Evolutionary conservation across 2,329 filamentous ascomycete genomes (phyloP).

Genomic region (Plenodomus lindquistii): DNA sequence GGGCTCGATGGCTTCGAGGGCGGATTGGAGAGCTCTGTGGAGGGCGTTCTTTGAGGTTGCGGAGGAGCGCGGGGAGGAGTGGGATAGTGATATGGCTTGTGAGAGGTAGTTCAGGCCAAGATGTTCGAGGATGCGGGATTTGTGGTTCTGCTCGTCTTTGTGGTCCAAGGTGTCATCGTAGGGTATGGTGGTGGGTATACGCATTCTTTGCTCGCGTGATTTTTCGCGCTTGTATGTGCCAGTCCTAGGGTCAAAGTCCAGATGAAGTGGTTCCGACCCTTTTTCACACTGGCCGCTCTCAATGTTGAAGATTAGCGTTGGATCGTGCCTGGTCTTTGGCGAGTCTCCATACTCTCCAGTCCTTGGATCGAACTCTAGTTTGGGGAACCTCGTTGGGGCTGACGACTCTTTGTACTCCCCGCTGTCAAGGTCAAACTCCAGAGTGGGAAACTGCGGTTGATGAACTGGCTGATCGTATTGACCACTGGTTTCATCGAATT

Average conservation of each 20-base stretch:
- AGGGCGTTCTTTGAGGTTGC: slow-evolving; percentile 22
- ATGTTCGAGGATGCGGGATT: slow-evolving; percentile 6
- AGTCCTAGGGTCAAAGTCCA: not conserved
- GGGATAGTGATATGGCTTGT: not conserved
- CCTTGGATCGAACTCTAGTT: not conserved
- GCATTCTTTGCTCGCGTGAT: slow-evolving; percentile 15
- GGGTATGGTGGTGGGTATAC: slow-evolving; percentile 22
- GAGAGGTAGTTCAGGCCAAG: slow-evolving; percentile 14
- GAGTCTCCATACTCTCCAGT: slow-evolving; percentile 1
- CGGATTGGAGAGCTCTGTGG: slow-evolving; percentile 22
- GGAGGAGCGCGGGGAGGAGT: too few species aligned
- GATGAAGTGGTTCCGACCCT: not conserved
- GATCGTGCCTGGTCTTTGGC: not conserved
- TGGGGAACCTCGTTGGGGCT: not conserved
- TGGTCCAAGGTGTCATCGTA: not conserved
- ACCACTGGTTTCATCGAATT: not conserved
- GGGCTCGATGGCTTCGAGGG: slow-evolving; percentile 16
- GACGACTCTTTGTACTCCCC: not conserved
- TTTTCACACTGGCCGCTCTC: not conserved
- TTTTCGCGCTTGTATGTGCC: not conserved
- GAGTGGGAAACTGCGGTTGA: not conserved
- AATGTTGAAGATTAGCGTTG: slow-evolving; percentile 3
- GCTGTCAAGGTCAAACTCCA: not conserved
- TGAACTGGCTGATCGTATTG: not conserved
- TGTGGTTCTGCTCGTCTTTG: not conserved